Conservation (phyloP, 1,284 basidiomycete species). For the Grifola frondosa region DNA sequence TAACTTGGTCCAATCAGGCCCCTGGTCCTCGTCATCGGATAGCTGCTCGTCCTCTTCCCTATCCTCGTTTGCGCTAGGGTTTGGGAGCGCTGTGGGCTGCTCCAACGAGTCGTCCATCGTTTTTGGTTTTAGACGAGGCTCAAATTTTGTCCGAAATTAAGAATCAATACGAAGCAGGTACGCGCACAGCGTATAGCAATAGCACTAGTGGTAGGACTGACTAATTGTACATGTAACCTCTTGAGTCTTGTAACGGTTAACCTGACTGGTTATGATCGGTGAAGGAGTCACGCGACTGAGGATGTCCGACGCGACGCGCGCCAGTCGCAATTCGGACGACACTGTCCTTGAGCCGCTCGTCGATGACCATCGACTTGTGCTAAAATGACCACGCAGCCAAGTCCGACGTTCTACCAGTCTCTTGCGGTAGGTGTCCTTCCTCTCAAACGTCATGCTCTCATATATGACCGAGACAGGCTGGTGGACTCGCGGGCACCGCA, state of each 20-base stretch:
- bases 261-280: background rate
- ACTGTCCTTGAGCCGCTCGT: background rate
- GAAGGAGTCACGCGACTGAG: too few species aligned
- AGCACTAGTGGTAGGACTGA: too few species aligned
- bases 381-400: conserved; percentile 15
- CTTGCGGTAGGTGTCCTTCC: conserved; percentile 22
- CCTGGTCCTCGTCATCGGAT: conserved; percentile 58
- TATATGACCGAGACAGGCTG: conserved; percentile 53
- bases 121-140: too few species aligned
- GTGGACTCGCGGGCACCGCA: conserved; percentile 83
- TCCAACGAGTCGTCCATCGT: conserved; percentile 37
- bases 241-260: too few species aligned
- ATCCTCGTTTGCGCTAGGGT: conserved; percentile 12
- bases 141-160: too few species aligned
- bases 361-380: background rate
- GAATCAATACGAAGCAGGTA: too few species aligned
- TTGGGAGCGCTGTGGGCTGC: conserved; percentile 22
- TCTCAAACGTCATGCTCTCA: background rate
- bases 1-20: conserved; percentile 60
- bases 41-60: conserved; percentile 46
- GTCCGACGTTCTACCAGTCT: conserved; percentile 30
- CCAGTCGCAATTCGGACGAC: too few species aligned
- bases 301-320: too few species aligned
- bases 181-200: too few species aligned
- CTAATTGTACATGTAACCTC: too few species aligned